phyloP scores from a whole-genome alignment of 1,284 basidiomycete species.

The Cerioporus squamosus region DNA sequence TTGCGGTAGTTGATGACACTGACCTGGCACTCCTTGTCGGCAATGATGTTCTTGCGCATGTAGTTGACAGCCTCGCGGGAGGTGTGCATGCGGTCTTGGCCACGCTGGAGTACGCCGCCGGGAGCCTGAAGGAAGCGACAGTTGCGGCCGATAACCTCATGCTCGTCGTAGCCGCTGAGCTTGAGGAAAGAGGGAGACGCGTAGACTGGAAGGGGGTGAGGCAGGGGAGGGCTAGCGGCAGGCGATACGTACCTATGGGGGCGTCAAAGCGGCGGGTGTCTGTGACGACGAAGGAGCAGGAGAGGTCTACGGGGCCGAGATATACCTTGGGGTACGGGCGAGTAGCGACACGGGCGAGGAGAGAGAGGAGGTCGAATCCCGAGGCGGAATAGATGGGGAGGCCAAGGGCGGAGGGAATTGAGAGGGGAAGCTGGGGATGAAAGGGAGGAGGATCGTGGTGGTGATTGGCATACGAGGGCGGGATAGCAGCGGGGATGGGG shows the following conservation, averaged over 20 bases:
- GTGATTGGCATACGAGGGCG: background rate
- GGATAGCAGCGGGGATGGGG: constrained; percentile 1
- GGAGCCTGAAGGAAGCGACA: constrained; percentile 89
- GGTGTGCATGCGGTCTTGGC: constrained; percentile 70
- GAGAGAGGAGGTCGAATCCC: constrained; percentile 88
- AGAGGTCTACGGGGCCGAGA: constrained; percentile 91
- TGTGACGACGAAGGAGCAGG: constrained; percentile 88
- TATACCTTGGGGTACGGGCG: constrained; percentile 78
- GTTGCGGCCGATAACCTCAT: constrained; percentile 86
- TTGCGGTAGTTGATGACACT: constrained; percentile 89
- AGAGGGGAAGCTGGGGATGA: constrained; percentile 13
- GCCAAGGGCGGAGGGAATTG: constrained; percentile 37
- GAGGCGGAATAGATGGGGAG: constrained; percentile 83
- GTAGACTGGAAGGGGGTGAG: constrained; percentile 55
- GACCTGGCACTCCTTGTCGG: constrained; percentile 88
- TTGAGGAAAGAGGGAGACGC: constrained; percentile 80
- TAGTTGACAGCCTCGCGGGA: constrained; percentile 71
- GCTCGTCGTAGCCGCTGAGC: constrained; percentile 83
- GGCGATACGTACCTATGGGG: constrained; percentile 55
- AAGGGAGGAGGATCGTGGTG: background rate
- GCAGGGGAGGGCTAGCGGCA: background rate
- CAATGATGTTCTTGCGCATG: constrained; percentile 67
- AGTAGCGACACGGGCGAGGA: constrained; percentile 78
- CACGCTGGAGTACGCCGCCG: constrained; percentile 64
- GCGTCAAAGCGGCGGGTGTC: constrained; percentile 82